phyloP scores from a whole-genome alignment of 2,329 filamentous ascomycete genomes.

The Cordyceps fumosorosea region DNA sequence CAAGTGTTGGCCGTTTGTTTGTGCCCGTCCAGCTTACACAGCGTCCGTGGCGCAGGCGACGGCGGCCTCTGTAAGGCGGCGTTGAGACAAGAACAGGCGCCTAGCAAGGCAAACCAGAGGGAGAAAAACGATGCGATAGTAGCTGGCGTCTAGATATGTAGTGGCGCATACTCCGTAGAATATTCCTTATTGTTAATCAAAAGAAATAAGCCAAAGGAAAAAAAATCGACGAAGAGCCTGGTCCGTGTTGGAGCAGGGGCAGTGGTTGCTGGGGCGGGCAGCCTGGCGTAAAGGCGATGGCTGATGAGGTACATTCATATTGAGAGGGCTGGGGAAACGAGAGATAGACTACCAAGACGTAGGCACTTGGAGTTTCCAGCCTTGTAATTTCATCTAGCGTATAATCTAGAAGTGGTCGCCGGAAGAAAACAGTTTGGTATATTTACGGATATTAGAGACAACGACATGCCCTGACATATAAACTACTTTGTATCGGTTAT shows the following conservation, averaged over 20 bases:
- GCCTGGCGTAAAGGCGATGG: slow-evolving; percentile 4
- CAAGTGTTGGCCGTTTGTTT: slow-evolving; percentile 1
- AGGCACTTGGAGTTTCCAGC: not conserved
- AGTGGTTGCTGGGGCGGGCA: slow-evolving; percentile 6
- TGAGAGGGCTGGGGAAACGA: slow-evolving; percentile 6
- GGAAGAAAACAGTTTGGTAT: not conserved
- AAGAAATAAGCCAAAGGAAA: not conserved
- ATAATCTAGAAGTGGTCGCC: not conserved
- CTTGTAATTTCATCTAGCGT: not conserved
- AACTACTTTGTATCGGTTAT: not conserved
- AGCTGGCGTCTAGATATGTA: not conserved
- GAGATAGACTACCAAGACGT: not conserved
- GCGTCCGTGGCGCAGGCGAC: slow-evolving; percentile 7
- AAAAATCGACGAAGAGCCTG: not conserved
- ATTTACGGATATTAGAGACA: not conserved
- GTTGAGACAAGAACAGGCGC: not conserved
- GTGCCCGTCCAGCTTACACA: slow-evolving; percentile 4
- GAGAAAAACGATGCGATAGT: not conserved
- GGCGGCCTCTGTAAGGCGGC: not conserved
- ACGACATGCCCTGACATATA: not conserved
- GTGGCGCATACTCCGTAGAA: no score
- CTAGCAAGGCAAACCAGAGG: not conserved
- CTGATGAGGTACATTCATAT: slow-evolving; percentile 4
- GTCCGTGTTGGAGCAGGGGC: not conserved
- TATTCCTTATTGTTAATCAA: not conserved